Base-by-base conservation (phyloP, 1,284 basidiomycete genomes). In the Heterobasidion annosum region DNA sequence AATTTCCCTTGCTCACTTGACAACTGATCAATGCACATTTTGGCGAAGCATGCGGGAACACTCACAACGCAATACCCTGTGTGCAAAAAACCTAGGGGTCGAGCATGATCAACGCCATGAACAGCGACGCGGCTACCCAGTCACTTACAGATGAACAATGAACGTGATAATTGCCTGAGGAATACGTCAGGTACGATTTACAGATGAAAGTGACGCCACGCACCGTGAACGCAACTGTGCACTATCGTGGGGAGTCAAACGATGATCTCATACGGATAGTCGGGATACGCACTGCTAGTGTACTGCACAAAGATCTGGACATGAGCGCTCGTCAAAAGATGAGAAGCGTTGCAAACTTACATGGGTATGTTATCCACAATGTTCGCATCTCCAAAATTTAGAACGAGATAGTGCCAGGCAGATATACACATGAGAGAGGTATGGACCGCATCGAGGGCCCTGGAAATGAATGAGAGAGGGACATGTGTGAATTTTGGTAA, bases 201-300 rank as follows among this genome's bases (percentile, higher is more conserved):
- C 37, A 12, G 25, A 12, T 50, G 25, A 8, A 34, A 51, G 34
- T 50, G 10, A 44, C 15, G 33, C 6, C 40, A 50, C 68, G 60
- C 63, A 75, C 77, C 8, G 79, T 81, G 37, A 65, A 62, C 12
- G 70, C 67, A 33, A 78, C 71, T 3, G 77, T 76, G 45, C 77
- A 55, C 79, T 81, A n/a, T 50, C 52, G 32, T 9, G 3, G 7
- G n/a, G 37, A 25, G 37, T 40, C 37, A 40, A n/a, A 8, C 50
- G 12, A 16, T 7, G 44, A 25, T 33, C 47, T 46, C 61, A 35
- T 34, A 13, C 33, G 51, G 25, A 40, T 18, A 33, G 45, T 47
- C 12, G 53, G 34, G 37, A 4, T 8, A 67, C 75, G 40, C 56
- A 78, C 77, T 16, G 74, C 71, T 32, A 78, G 62, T 34, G 70